Conservation (phyloP, 257 asterid species). For the Fraxinus pennsylvanica region DNA sequence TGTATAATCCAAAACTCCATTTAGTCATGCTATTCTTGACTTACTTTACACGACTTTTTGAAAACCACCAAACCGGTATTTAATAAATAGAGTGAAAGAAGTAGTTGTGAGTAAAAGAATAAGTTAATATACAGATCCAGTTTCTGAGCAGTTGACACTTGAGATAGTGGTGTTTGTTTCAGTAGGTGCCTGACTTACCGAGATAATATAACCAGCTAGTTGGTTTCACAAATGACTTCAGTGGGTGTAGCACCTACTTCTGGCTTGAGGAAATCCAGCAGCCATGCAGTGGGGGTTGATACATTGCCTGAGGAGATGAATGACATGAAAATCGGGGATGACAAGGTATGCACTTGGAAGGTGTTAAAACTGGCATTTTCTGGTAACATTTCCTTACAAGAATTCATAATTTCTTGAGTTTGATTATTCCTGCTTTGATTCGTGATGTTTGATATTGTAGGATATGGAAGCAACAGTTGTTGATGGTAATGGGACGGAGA, state of each 20-base stretch:
- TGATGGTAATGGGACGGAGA: conserved; percentile 59
- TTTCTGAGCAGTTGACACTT: background rate
- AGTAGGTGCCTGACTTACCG: background rate
- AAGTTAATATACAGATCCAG: background rate
- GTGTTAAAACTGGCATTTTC: background rate
- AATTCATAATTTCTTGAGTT: background rate
- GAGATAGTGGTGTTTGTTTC: background rate
- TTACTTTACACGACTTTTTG: background rate
- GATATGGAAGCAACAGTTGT: conserved; percentile 52
- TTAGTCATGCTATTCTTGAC: background rate
- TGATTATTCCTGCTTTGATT: background rate
- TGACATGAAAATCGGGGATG: conserved; percentile 39
- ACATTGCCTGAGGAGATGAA: conserved; percentile 34
- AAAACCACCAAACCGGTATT: background rate
- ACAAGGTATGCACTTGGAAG: conserved; percentile 22
- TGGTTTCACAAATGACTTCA: background rate
- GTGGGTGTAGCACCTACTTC: conserved; percentile 40
- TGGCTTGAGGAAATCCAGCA: conserved; percentile 33
- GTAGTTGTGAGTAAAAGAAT: background rate
- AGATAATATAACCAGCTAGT: background rate
- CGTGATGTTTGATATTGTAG: conserved; percentile 20
- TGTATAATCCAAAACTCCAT: background rate
- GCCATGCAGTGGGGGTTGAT: conserved; percentile 36
- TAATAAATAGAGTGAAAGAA: background rate
- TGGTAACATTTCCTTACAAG: background rate